These are phyloP conservation scores for Halteria grandinella DNA, from an alignment of 73 alveolate species.

Conservation along the genomic window DNA sequence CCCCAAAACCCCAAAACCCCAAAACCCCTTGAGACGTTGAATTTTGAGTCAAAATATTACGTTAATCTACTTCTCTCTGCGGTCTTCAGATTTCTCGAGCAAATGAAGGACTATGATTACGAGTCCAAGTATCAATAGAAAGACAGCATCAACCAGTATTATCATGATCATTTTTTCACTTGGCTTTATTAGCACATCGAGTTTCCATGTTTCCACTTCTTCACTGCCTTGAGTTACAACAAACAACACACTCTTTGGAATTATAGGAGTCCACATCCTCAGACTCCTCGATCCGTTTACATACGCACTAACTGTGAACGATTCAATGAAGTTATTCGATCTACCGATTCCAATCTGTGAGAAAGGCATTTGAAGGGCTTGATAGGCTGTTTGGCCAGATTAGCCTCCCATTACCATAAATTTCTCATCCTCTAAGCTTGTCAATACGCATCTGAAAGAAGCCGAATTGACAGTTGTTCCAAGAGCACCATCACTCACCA, in stretches of 20 bases:
- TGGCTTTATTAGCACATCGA: slow-evolving; percentile 41
- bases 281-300: slow-evolving; percentile 31
- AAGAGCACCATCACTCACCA: slow-evolving; percentile 20
- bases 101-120: slow-evolving; percentile 33
- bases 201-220: slow-evolving; percentile 19
- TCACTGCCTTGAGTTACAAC: slow-evolving; percentile 5
- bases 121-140: slow-evolving; percentile 17
- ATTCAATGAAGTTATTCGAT: slow-evolving; percentile 41
- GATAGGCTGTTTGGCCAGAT: slow-evolving; percentile 38
- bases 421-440: slow-evolving; percentile 49
- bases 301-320: slow-evolving; percentile 31
- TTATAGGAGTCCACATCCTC: slow-evolving; percentile 47
- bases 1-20: no score
- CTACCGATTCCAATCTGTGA: slow-evolving; percentile 48
- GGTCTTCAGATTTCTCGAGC: no score
- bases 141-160: slow-evolving; percentile 39
- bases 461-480: slow-evolving; percentile 31
- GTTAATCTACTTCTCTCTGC: no score
- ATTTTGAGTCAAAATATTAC: no score
- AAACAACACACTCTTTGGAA: slow-evolving; percentile 38
- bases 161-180: slow-evolving; percentile 38
- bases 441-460: slow-evolving; percentile 39
- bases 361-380: slow-evolving; percentile 43
- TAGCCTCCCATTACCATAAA: slow-evolving; percentile 35
- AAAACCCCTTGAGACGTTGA: no score